These are phyloP conservation scores for Linum tenue DNA, from an alignment of 345 rosid genomes.

Conservation along the genomic window DNA sequence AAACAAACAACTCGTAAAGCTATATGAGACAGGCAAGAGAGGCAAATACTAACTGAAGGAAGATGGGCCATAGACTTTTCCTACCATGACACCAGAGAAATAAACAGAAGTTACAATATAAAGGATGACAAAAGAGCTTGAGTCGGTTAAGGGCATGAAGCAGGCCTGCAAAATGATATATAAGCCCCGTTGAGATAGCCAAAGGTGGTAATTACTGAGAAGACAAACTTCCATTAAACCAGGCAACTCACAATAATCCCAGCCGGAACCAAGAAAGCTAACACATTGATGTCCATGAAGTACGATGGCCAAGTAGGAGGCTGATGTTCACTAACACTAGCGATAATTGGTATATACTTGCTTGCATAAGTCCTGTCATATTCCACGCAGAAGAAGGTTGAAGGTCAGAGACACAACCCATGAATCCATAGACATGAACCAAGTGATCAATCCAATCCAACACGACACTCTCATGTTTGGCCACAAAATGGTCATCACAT, in stretches of 20 bases:
- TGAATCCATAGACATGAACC: too few relatives aligned
- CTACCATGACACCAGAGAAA: constrained; percentile 99
- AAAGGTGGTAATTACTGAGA: constrained; percentile 8
- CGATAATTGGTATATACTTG: constrained; percentile 98
- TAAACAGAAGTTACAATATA: constrained; percentile 91
- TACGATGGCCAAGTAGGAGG: constrained; percentile 99
- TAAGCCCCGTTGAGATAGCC: constrained; percentile 15
- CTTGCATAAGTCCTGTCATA: constrained; percentile 80
- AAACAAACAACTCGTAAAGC: constrained; percentile 2
- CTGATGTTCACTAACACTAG: constrained; percentile 99
- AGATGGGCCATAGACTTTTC: constrained; percentile 14
- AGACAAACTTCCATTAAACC: constrained; percentile 3
- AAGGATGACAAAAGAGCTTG: constrained; percentile 85
- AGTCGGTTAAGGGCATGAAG: constrained; percentile 91
- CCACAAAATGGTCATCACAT: too few relatives aligned
- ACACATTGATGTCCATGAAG: constrained; percentile 98
- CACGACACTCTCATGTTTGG: too few relatives aligned
- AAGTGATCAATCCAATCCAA: too few relatives aligned
- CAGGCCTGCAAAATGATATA: constrained; percentile 65
- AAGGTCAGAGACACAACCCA: background rate
- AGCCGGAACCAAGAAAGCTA: constrained; percentile 99
- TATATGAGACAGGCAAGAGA: constrained; percentile 1
- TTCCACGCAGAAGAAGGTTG: constrained; percentile 5
- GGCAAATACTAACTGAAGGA: background rate
- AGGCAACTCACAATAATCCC: constrained; percentile 78